Percentiles rank a stretch among this genome's conserved stretches.
Evolutionary conservation across 495 filamentous ascomycete genomes (phyloP).

Genomic region (Hypoxylon crocopeplum): DNA sequence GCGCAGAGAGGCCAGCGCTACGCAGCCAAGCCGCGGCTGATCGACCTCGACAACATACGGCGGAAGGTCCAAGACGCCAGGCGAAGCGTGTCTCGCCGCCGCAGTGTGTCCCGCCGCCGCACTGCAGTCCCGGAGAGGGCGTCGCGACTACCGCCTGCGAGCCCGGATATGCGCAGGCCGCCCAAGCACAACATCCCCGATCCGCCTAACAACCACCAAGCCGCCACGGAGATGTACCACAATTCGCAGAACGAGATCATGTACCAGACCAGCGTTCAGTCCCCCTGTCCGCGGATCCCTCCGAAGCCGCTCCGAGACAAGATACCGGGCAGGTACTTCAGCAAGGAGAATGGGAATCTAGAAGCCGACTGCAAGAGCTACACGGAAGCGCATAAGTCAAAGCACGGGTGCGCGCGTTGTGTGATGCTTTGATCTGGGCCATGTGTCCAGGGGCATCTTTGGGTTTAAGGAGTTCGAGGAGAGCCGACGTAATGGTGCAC

Average conservation of each 20-base stretch:
- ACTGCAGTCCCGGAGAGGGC: neutral
- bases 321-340: slow-evolving; percentile 3
- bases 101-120: neutral
- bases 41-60: slow-evolving; percentile 8
- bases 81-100: neutral
- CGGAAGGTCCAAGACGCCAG: neutral
- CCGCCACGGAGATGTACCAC: slow-evolving; percentile 13
- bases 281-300: neutral
- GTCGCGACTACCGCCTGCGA: too few relatives aligned
- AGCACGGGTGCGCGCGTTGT: neutral
- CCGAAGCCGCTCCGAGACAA: slow-evolving; percentile 2
- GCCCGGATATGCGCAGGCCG: neutral
- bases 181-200: neutral
- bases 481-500: too few relatives aligned
- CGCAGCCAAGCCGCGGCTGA: slow-evolving; percentile 14
- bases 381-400: neutral
- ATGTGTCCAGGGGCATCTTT: neutral
- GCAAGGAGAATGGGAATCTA: neutral
- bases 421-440: neutral
- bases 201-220: neutral
- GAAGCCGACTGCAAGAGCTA: neutral
- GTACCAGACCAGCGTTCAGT: neutral
- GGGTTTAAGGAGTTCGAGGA: neutral
- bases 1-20: slow-evolving; percentile 8
- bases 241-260: slow-evolving; percentile 3